A percentile compares a stretch with the other conserved stretches of the same genome.
Evolutionary conservation across 345 rosid species (phyloP).

Genomic region (Camelina hispida): DNA sequence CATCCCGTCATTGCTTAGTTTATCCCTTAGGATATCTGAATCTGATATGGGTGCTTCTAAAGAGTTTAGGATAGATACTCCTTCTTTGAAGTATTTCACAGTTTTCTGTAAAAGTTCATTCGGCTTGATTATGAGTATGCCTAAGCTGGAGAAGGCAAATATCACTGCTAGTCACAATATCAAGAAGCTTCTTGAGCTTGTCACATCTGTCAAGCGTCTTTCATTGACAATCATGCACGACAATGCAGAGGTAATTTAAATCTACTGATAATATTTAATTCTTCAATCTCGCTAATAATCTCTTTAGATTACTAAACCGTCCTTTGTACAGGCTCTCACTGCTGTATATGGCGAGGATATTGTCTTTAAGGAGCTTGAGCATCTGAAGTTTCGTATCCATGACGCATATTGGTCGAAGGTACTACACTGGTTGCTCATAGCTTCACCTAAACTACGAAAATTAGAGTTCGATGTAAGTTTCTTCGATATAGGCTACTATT

Average conservation of each 20-base stretch:
- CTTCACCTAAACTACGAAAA: too few relatives aligned
- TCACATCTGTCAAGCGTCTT: conserved; percentile 17
- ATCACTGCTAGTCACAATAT: not conserved
- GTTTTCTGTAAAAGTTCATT: not conserved
- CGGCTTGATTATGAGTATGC: not conserved
- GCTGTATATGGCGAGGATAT: not conserved
- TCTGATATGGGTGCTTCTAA: not conserved
- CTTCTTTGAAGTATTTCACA: conserved; percentile 16
- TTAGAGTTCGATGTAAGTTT: too few relatives aligned
- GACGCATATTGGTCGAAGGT: too few relatives aligned
- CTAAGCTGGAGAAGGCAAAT: conserved; percentile 2
- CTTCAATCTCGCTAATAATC: not conserved
- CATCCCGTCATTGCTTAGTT: not conserved
- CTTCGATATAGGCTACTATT: too few relatives aligned
- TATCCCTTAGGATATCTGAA: not conserved
- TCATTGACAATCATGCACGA: not conserved
- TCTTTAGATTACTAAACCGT: not conserved
- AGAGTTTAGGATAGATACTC: not conserved
- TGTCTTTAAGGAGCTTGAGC: not conserved
- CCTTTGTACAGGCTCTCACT: not conserved
- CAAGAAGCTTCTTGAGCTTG: not conserved
- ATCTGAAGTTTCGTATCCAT: not conserved
- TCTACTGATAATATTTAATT: not conserved
- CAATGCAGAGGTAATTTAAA: not conserved
- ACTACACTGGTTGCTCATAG: too few relatives aligned